These are phyloP conservation scores for Debaryomycetaceae sp. DNA, from an alignment of 1,139 yeast species.

Conservation along the genomic window DNA sequence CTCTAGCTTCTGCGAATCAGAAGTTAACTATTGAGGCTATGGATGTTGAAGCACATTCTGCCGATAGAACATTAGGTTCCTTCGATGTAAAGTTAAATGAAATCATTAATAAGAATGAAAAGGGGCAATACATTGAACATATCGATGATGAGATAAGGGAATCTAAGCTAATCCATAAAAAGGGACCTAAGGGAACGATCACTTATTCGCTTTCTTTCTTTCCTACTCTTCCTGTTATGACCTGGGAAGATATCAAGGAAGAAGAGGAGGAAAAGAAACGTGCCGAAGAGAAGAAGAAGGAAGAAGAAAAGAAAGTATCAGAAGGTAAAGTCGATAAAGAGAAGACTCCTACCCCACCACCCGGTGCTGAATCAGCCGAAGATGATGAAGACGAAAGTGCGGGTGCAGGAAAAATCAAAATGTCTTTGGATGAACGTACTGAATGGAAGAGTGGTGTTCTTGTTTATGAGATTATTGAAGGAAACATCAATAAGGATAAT, in stretches of 20 bases:
- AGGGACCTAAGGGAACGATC: slow-evolving; percentile 79
- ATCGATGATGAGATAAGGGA: slow-evolving; percentile 54
- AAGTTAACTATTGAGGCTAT: slow-evolving; percentile 80
- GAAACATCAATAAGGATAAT: slow-evolving; percentile 49
- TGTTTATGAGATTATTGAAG: slow-evolving; percentile 61
- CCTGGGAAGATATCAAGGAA: slow-evolving; percentile 67
- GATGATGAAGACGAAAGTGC: slow-evolving; percentile 29
- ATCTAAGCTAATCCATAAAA: slow-evolving; percentile 62
- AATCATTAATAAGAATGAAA: slow-evolving; percentile 63
- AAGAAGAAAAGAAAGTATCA: slow-evolving; percentile 17
- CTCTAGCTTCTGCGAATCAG: slow-evolving; percentile 79
- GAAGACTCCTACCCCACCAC: slow-evolving; percentile 14
- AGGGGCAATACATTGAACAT: slow-evolving; percentile 61
- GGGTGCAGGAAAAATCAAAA: slow-evolving; percentile 40
- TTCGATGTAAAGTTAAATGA: slow-evolving; percentile 67
- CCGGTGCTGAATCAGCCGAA: slow-evolving; percentile 12
- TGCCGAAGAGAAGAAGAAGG: slow-evolving; percentile 24
- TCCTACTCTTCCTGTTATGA: slow-evolving; percentile 74
- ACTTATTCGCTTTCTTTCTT: slow-evolving; percentile 74
- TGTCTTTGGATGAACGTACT: slow-evolving; percentile 61
- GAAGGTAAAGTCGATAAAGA: slow-evolving; percentile 34
- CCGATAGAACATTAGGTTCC: slow-evolving; percentile 84
- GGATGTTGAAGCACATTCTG: slow-evolving; percentile 77
- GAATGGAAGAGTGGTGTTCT: slow-evolving; percentile 73
- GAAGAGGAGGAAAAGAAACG: slow-evolving; percentile 38